Evolutionary conservation across 2,329 filamentous ascomycete genomes (phyloP).

Genomic region (Fonsecaea pugnacius): DNA sequence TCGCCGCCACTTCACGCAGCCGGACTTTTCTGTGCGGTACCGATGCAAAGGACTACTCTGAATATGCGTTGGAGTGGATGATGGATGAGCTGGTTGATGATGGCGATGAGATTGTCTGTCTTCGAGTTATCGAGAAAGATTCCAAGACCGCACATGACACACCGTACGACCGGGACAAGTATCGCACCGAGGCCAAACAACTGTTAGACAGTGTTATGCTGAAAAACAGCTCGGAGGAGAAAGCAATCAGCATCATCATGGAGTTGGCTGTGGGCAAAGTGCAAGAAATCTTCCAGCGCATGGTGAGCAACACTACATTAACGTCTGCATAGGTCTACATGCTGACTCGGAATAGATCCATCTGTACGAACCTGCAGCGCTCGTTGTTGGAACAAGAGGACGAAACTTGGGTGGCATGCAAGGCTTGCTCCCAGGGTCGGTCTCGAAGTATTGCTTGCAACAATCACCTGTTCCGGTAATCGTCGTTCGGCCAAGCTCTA

Average conservation of each 20-base stretch:
- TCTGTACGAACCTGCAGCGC: constrained; percentile 86
- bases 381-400: constrained; percentile 87
- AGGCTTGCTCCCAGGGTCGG: constrained; percentile 82
- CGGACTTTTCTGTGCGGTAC: constrained; percentile 89
- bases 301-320: constrained; percentile 59
- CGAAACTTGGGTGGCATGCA: constrained; percentile 84
- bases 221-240: constrained; percentile 77
- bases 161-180: constrained; percentile 68
- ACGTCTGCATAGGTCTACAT: not conserved
- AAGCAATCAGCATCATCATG: constrained; percentile 80
- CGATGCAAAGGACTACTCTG: constrained; percentile 88
- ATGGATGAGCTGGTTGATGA: constrained; percentile 91
- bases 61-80: constrained; percentile 90
- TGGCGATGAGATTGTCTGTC: constrained; percentile 88
- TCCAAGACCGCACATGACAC: constrained; percentile 67
- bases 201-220: constrained; percentile 76
- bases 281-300: constrained; percentile 84
- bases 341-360: constrained; percentile 66
- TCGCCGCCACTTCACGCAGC: constrained; percentile 77
- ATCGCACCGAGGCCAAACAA: constrained; percentile 74
- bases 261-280: constrained; percentile 90
- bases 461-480: constrained; percentile 92
- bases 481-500: constrained; percentile 83
- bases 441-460: constrained; percentile 93
- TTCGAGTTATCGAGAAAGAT: constrained; percentile 85